These are phyloP conservation scores for Tylopilus subfusipes DNA, from an alignment of 768 basidiomycete genomes.

Conservation along the genomic window DNA sequence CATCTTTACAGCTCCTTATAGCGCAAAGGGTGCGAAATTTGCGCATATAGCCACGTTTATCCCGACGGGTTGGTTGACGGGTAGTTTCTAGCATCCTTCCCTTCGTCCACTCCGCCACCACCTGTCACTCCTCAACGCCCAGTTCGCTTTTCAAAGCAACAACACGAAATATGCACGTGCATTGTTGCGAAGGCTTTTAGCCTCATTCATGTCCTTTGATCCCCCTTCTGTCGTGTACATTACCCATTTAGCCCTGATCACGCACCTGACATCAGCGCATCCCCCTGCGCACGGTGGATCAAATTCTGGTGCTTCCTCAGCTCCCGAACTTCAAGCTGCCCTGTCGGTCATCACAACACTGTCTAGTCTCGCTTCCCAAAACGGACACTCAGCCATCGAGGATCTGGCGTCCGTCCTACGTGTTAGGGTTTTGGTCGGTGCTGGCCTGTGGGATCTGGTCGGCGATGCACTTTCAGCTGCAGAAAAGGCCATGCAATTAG, in stretches of 20 bases:
- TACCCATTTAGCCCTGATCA: conserved; percentile 55
- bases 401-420: conserved; percentile 54
- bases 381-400: conserved; percentile 41
- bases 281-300: background rate
- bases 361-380: conserved; percentile 27
- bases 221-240: conserved; percentile 52
- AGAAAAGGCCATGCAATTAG: conserved; percentile 49
- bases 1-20: conserved; percentile 41
- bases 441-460: conserved; percentile 53
- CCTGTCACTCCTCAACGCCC: conserved; percentile 59
- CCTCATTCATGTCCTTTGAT: conserved; percentile 43
- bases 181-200: conserved; percentile 51
- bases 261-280: conserved; percentile 34
- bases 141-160: conserved; percentile 43
- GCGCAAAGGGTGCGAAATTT: conserved; percentile 52
- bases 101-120: conserved; percentile 58
- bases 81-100: conserved; percentile 52
- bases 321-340: conserved; percentile 29
- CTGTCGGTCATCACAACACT: conserved; percentile 35
- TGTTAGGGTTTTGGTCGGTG: conserved; percentile 51
- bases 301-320: background rate
- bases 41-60: conserved; percentile 5
- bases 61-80: conserved; percentile 2
- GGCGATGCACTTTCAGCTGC: conserved; percentile 43
- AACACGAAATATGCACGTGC: conserved; percentile 59